Conservation (phyloP, 2,329 filamentous ascomycete genomes). For the Leptographium galeiforme region DNA sequence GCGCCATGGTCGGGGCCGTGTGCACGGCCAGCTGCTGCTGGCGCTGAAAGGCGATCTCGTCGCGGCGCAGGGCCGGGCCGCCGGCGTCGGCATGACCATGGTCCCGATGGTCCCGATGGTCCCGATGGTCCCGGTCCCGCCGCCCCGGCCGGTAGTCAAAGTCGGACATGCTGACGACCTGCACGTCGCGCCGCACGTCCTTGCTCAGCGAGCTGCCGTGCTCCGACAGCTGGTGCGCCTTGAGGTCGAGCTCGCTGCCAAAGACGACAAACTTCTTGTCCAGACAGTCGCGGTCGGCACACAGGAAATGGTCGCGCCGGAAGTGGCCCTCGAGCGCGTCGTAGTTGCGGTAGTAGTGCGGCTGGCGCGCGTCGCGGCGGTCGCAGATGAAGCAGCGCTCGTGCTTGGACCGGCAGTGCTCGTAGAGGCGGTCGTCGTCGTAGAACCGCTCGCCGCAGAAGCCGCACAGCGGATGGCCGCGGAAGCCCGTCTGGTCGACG, state of each 20-base stretch:
- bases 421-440: conserved; percentile 86
- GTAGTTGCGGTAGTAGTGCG: conserved; percentile 88
- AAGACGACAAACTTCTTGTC: conserved; percentile 99
- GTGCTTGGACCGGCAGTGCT: conserved; percentile 86
- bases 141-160: conserved; percentile 64
- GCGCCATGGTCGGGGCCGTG: conserved; percentile 66
- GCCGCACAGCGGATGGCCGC: conserved; percentile 83
- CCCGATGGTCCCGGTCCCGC: conserved; percentile 17
- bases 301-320: conserved; percentile 73
- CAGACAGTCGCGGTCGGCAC: conserved; percentile 70
- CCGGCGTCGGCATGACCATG: conserved; percentile 25
- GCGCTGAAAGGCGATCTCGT: conserved; percentile 82
- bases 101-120: conserved; percentile 13
- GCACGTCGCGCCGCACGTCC: conserved; percentile 67
- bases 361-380: conserved; percentile 51
- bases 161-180: conserved; percentile 71
- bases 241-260: conserved; percentile 84
- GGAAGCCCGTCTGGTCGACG: conserved; percentile 87
- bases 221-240: conserved; percentile 77
- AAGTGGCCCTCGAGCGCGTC: conserved; percentile 79
- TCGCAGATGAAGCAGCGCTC: conserved; percentile 95
- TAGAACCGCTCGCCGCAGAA: conserved; percentile 92
- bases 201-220: conserved; percentile 74
- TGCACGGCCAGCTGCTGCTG: conserved; percentile 88
- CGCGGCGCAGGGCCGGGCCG: conserved; percentile 61